Evolutionary conservation across 495 filamentous ascomycete genomes (phyloP), one percentile per base, ranked within the genome.

Genomic region (Podospora appendiculata): DNA sequence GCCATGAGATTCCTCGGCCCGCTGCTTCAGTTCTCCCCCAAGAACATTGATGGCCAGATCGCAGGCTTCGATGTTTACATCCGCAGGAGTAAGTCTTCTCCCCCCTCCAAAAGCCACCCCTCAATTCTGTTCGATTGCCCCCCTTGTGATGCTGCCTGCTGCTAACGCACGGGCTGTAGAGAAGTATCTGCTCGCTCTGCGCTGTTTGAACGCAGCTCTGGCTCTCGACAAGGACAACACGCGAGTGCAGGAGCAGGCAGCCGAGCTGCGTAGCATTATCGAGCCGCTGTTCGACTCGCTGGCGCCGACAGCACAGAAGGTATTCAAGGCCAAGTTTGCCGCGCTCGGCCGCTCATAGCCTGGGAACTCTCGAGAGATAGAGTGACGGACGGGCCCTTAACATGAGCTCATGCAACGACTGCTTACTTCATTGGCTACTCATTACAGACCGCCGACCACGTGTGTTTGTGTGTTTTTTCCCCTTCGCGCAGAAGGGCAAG

Each of bases 61-160:
- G 81, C 85, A 38, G 93, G 89, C 0, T 96, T 96, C 55, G 90
- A 97, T 72, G 88, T 99, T 18, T 88, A 86, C 61, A 71, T 93
- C 13, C 74, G 92, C 65, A 78, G 80, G 65, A 79, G 86, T 88
- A 79, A 78, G 82, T 82, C 18, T 8, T 3, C 19, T 8, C 10
- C 16, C 39, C 48, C 18, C 32, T 5, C 25, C 25, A 2, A n/a
- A n/a, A n/a, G 25, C 25, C 25, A 2, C 25, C 25, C 25, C 25
- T 25, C 25, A 2, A 25, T 25, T 25, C 25, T 25, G 25, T 25
- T 25, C 25, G 25, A 25, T 12, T 16, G 2, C 39, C 43, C 41
- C 6, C 51, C 12, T 38, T 53, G 12, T 56, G 40, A 11, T 1
- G 34, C 9, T 6, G 10, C 3, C 43, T 11, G 9, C 52, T 62